Percentiles rank a stretch among this genome's conserved stretches.
phyloP scores from a whole-genome alignment of 768 basidiomycete species.

The Trametes cubensis region DNA sequence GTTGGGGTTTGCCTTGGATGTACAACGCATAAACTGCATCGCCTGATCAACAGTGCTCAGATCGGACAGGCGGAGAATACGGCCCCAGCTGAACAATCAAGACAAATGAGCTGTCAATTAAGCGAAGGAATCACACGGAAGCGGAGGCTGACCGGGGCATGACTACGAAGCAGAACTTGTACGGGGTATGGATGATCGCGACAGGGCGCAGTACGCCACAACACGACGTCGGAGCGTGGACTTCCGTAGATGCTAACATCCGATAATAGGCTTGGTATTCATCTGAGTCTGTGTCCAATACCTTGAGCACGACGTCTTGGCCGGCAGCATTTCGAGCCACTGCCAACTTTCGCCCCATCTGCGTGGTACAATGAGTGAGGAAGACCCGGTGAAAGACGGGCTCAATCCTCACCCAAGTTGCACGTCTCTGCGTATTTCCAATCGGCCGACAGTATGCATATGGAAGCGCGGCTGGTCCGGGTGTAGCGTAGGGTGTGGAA shows the following conservation, averaged over 20 bases:
- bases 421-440: no score
- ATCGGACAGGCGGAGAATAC: not conserved
- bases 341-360: no score
- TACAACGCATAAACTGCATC: not conserved
- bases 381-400: no score
- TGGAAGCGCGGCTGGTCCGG: no score
- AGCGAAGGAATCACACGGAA: no score
- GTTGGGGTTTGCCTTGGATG: not conserved
- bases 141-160: slow-evolving; percentile 12
- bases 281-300: not conserved
- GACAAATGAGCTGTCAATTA: no score
- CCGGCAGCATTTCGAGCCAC: not conserved
- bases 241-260: not conserved
- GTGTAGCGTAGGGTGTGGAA: no score
- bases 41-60: not conserved
- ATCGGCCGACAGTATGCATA: no score
- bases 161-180: not conserved
- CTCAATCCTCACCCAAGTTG: no score
- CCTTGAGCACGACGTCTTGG: not conserved
- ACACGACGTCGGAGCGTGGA: not conserved
- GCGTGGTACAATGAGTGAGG: no score
- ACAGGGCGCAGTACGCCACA: not conserved
- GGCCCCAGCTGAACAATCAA: not conserved
- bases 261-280: not conserved
- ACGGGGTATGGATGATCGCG: not conserved